Conservation (phyloP, 768 basidiomycete genomes). For the Leccinum rimulosum region DNA sequence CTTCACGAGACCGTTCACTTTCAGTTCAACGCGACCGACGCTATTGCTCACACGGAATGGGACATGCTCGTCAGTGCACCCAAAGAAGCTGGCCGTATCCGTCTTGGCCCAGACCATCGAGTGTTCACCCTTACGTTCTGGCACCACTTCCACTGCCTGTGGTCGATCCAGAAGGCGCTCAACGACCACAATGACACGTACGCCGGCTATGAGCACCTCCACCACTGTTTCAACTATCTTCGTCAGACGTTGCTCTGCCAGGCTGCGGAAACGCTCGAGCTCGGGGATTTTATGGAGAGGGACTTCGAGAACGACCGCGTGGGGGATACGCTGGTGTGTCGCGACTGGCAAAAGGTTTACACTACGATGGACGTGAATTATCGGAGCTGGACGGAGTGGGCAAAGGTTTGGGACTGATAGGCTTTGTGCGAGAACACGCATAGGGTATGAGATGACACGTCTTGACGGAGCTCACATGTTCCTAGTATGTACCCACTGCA, state of each 20-base stretch:
- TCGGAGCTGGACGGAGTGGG: slow-evolving; percentile 9
- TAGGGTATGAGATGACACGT: background rate
- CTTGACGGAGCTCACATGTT: background rate
- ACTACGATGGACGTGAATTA: slow-evolving; percentile 6
- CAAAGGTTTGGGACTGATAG: slow-evolving; percentile 10
- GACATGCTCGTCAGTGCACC: slow-evolving; percentile 8
- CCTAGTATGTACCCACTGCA: background rate
- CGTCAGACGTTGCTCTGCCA: slow-evolving; percentile 15
- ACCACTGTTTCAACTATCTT: slow-evolving; percentile 16
- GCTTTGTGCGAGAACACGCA: background rate
- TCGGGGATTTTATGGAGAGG: slow-evolving; percentile 16
- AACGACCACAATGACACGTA: slow-evolving; percentile 9
- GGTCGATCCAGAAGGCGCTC: slow-evolving; percentile 13
- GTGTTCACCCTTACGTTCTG: slow-evolving; percentile 11
- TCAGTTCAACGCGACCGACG: slow-evolving; percentile 6
- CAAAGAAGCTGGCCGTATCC: slow-evolving; percentile 7
- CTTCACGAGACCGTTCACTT: slow-evolving; percentile 14
- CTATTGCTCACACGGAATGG: slow-evolving; percentile 9
- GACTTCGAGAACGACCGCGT: slow-evolving; percentile 10
- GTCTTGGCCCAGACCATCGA: slow-evolving; percentile 14
- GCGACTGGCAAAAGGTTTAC: slow-evolving; percentile 10
- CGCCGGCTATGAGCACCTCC: slow-evolving; percentile 8
- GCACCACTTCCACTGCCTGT: slow-evolving; percentile 15
- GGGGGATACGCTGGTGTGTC: slow-evolving; percentile 15
- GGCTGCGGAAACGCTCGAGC: slow-evolving; percentile 14